phyloP scores from a whole-genome alignment of 2,329 filamentous ascomycete genomes.

The Diaporthe ampelina region DNA sequence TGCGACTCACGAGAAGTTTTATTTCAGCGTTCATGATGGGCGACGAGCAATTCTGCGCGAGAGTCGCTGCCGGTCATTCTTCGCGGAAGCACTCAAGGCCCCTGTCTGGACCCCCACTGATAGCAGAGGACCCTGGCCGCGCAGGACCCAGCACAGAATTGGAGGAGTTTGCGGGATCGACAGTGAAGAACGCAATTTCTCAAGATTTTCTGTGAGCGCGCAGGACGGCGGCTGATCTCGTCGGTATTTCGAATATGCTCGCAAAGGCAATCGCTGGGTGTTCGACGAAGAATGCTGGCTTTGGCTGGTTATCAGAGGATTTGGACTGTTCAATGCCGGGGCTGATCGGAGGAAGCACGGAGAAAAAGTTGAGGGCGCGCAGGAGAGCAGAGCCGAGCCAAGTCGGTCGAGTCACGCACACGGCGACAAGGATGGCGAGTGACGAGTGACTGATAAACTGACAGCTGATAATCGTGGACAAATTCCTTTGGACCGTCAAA shows the following conservation, averaged over 20 bases:
- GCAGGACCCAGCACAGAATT: slow-evolving; percentile 25
- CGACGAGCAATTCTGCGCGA: slow-evolving; percentile 19
- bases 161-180: not conserved
- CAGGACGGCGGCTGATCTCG: not conserved
- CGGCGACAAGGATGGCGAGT: slow-evolving; percentile 2
- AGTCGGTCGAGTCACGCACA: slow-evolving; percentile 25
- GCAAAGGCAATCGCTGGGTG: not conserved
- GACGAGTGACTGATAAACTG: not conserved
- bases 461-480: not conserved
- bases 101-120: slow-evolving; percentile 38
- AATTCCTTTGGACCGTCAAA: not conserved
- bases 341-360: slow-evolving; percentile 30
- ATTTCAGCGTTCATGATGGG: slow-evolving; percentile 69
- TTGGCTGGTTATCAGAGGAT: not conserved
- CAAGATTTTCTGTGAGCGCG: not conserved
- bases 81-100: slow-evolving; percentile 32
- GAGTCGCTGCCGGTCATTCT: slow-evolving; percentile 37
- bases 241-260: not conserved
- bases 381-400: slow-evolving; percentile 18
- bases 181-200: slow-evolving; percentile 1
- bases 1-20: slow-evolving; percentile 66
- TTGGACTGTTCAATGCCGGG: slow-evolving; percentile 9
- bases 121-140: slow-evolving; percentile 27
- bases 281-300: not conserved
- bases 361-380: slow-evolving; percentile 28